Evolutionary conservation across 2,329 filamentous ascomycete genomes (phyloP).

Genomic region (Exophiala mesophila): DNA sequence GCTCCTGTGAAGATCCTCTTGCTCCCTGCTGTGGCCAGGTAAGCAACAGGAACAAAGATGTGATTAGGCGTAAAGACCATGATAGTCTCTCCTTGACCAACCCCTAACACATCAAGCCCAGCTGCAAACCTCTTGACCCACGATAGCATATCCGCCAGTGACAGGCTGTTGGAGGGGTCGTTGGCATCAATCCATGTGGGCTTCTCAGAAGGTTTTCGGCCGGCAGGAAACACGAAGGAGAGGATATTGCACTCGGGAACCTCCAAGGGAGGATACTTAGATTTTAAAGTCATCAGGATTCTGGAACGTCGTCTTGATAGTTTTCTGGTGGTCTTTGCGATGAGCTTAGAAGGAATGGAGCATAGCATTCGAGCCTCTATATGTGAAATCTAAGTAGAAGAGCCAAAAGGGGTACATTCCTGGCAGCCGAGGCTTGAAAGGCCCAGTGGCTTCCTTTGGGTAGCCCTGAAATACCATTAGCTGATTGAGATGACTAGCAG

Average conservation of each 20-base stretch:
- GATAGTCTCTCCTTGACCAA: slow-evolving; percentile 61
- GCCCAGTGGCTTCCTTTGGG: too few relatives aligned
- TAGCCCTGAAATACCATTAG: too few relatives aligned
- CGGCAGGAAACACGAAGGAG: slow-evolving; percentile 43
- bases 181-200: slow-evolving; percentile 56
- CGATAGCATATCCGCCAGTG: slow-evolving; percentile 55
- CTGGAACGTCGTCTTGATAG: too few relatives aligned
- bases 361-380: too few relatives aligned
- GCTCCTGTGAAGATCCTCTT: slow-evolving; percentile 52
- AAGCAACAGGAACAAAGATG: slow-evolving; percentile 57
- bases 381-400: too few relatives aligned
- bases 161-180: slow-evolving; percentile 58
- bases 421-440: too few relatives aligned
- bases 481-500: too few relatives aligned
- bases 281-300: slow-evolving; percentile 19
- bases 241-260: slow-evolving; percentile 43
- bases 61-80: slow-evolving; percentile 66
- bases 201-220: slow-evolving; percentile 33
- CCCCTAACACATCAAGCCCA: slow-evolving; percentile 56
- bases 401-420: too few relatives aligned
- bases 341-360: too few relatives aligned
- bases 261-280: slow-evolving; percentile 25
- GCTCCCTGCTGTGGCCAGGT: slow-evolving; percentile 38
- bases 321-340: too few relatives aligned
- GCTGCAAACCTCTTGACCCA: slow-evolving; percentile 65